Percentiles rank a stretch among this genome's conserved stretches.
These are phyloP conservation scores for Hawksworthiomyces lignivorus DNA, from an alignment of 2,329 filamentous ascomycete species.

Conservation along the genomic window DNA sequence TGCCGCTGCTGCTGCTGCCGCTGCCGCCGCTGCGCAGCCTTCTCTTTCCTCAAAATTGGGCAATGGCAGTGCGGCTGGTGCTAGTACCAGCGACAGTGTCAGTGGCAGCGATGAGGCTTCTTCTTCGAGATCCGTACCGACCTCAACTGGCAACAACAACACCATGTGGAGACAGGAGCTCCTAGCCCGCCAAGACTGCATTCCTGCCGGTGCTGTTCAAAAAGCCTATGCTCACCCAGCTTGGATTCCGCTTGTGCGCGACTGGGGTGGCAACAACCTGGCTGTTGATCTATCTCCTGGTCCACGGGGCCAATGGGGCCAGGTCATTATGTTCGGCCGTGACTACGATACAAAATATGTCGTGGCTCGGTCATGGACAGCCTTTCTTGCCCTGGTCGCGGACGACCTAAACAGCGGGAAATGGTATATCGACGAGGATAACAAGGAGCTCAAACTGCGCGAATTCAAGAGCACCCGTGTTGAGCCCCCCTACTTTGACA, in stretches of 20 bases:
- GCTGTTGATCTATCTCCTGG: constrained; percentile 89
- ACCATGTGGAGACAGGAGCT: constrained; percentile 79
- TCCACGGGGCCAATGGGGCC: constrained; percentile 84
- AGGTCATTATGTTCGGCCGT: constrained; percentile 91
- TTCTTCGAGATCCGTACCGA: constrained; percentile 51
- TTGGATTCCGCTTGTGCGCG: constrained; percentile 93
- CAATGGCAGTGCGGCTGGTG: constrained; percentile 46
- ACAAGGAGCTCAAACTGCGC: constrained; percentile 79
- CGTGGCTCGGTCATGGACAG: constrained; percentile 82
- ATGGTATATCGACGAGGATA: constrained; percentile 89
- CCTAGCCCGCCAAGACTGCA: constrained; percentile 74
- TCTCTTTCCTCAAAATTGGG: constrained; percentile 15
- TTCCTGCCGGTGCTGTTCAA: constrained; percentile 79
- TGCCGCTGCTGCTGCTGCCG: constrained; percentile 59
- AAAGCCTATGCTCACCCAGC: constrained; percentile 88
- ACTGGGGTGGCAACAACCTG: constrained; percentile 98
- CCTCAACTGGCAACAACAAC: constrained; percentile 33
- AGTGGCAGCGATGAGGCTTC: constrained; percentile 56
- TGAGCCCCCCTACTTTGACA: constrained; percentile 89
- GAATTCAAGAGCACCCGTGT: constrained; percentile 86
- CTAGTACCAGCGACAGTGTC: constrained; percentile 57
- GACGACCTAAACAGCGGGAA: constrained; percentile 88
- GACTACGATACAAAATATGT: constrained; percentile 99
- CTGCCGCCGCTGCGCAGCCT: constrained; percentile 42
- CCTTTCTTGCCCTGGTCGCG: constrained; percentile 77